Evolutionary conservation across 2,329 filamentous ascomycete species (phyloP).

Genomic region (Boeremia exigua): DNA sequence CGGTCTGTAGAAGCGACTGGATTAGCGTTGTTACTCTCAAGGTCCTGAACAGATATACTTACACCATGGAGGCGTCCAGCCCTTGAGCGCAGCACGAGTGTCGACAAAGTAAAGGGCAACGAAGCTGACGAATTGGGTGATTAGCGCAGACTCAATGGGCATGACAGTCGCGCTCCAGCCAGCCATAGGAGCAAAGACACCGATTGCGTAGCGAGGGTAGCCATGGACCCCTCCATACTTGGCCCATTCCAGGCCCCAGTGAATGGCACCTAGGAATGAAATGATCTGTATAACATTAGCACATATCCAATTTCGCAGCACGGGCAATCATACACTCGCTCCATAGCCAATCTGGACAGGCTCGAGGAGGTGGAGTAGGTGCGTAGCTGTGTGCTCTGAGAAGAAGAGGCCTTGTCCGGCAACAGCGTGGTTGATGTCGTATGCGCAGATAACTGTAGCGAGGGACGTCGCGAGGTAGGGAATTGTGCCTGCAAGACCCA

Average conservation of each 20-base stretch:
- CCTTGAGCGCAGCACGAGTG: slow-evolving; percentile 70
- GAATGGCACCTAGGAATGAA: slow-evolving; percentile 90
- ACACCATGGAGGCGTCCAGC: slow-evolving; percentile 88
- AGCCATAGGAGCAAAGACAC: slow-evolving; percentile 76
- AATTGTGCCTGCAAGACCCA: slow-evolving; percentile 59
- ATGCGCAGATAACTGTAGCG: slow-evolving; percentile 81
- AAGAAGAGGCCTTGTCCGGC: slow-evolving; percentile 69
- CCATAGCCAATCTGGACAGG: slow-evolving; percentile 91
- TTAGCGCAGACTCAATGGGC: slow-evolving; percentile 83
- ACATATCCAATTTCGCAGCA: neutral
- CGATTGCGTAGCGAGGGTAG: slow-evolving; percentile 82
- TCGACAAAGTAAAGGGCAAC: slow-evolving; percentile 86
- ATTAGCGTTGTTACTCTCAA: slow-evolving; percentile 32
- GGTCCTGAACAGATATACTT: neutral
- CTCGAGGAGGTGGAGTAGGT: slow-evolving; percentile 77
- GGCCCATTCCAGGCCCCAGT: slow-evolving; percentile 91
- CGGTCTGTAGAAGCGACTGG: slow-evolving; percentile 58
- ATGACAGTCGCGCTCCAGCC: slow-evolving; percentile 91
- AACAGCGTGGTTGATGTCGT: slow-evolving; percentile 76
- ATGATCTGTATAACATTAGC: slow-evolving; percentile 66
- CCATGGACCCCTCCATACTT: slow-evolving; percentile 71
- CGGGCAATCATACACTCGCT: slow-evolving; percentile 68
- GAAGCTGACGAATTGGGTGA: slow-evolving; percentile 84
- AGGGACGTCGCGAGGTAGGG: slow-evolving; percentile 82
- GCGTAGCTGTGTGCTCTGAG: slow-evolving; percentile 72